A percentile compares a stretch with the other conserved stretches of the same genome.
Evolutionary conservation across 78 protist genomes (phyloP).

Genomic region (Mantamonas sphyraenae): DNA sequence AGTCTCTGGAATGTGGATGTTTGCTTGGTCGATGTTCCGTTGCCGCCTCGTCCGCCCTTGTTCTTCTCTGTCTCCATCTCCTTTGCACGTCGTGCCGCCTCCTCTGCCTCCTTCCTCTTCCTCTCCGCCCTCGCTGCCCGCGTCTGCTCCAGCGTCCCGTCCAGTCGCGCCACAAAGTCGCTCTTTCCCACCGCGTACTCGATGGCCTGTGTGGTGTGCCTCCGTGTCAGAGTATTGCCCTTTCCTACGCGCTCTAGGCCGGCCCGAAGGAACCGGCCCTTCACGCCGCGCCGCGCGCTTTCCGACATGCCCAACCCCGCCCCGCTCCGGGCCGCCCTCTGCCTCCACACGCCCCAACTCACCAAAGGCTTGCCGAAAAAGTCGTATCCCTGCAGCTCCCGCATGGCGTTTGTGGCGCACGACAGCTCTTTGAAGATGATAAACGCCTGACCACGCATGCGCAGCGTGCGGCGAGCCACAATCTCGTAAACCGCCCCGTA

Average conservation of each 20-base stretch:
- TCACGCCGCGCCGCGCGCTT: too few relatives aligned
- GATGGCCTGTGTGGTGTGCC: conserved; percentile 35
- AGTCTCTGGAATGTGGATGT: conserved; percentile 1
- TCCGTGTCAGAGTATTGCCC: too few relatives aligned
- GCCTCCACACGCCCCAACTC: too few relatives aligned
- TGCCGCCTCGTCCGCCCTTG: conserved; percentile 1
- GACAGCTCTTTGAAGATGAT: conserved; percentile 73
- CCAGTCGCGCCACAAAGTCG: conserved; percentile 70
- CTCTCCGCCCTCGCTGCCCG: conserved; percentile 3
- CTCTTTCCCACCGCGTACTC: conserved; percentile 59
- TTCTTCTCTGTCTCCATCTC: background rate
- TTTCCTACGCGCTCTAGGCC: too few relatives aligned
- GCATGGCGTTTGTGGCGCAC: conserved; percentile 72
- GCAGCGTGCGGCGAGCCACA: conserved; percentile 64
- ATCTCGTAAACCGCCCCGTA: conserved; percentile 67
- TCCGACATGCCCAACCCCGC: too few relatives aligned
- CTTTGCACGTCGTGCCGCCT: conserved; percentile 1
- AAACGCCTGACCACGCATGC: conserved; percentile 93
- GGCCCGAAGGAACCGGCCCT: too few relatives aligned
- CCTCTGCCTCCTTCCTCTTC: conserved; percentile 3
- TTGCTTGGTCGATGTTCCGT: background rate
- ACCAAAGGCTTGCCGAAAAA: conserved; percentile 82
- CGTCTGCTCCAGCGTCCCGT: conserved; percentile 56
- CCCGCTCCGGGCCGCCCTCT: too few relatives aligned
- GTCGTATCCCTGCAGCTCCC: conserved; percentile 63